A percentile compares a stretch with the other conserved stretches of the same genome.
These are phyloP conservation scores for Sphaerulina vaccinii DNA, from an alignment of 2,329 filamentous ascomycete genomes.

Conservation along the genomic window DNA sequence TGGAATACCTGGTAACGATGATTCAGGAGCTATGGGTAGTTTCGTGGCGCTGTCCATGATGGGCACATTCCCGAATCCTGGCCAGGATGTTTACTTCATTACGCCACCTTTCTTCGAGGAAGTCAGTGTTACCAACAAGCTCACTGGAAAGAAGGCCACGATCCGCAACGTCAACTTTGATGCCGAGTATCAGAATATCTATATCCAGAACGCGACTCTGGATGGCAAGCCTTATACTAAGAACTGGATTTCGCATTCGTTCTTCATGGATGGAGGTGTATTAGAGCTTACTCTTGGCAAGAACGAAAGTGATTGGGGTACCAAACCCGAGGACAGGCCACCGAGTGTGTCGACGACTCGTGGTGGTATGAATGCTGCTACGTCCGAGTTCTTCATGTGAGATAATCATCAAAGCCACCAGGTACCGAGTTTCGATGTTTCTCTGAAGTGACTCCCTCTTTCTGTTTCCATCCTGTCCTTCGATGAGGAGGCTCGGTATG, in stretches of 20 bases:
- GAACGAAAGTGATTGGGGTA: conserved; percentile 47
- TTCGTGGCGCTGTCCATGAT: conserved; percentile 47
- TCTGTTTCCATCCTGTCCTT: no score
- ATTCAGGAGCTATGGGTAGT: conserved; percentile 48
- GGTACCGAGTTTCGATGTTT: no score
- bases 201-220: conserved; percentile 46
- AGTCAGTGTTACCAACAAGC: conserved; percentile 41
- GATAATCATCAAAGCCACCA: neutral
- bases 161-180: conserved; percentile 46
- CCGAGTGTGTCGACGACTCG: conserved; percentile 37
- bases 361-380: neutral
- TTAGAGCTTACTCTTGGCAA: conserved; percentile 45
- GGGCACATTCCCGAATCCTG: conserved; percentile 49
- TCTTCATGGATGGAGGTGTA: conserved; percentile 46
- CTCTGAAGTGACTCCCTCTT: no score
- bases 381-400: neutral
- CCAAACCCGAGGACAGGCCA: conserved; percentile 42
- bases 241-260: conserved; percentile 48
- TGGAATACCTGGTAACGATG: conserved; percentile 50
- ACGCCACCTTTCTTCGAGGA: conserved; percentile 48
- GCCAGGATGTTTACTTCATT: conserved; percentile 51
- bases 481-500: no score
- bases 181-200: conserved; percentile 42
- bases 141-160: conserved; percentile 44
- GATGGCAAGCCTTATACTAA: conserved; percentile 44